Base-by-base conservation (phyloP, 169 alveolate genomes). In the Plasmodium gonderi region DNA sequence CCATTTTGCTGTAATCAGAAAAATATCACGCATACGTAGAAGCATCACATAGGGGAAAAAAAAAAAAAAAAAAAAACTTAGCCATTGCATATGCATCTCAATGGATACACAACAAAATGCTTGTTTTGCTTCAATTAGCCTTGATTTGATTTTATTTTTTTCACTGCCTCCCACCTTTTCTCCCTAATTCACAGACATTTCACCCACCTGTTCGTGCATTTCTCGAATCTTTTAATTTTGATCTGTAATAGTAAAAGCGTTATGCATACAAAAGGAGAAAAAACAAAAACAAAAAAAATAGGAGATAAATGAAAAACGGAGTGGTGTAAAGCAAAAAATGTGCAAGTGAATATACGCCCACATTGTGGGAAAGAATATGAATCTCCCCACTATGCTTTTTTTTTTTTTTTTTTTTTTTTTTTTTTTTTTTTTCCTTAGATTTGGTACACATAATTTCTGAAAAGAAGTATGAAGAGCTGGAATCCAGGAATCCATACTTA, bases 141-240 rank as follows among this genome's bases (percentile, higher is more conserved):
- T 64, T 64, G 4, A 8, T 23, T 20, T 7, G 12, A 49, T 47
- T 67, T 23, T 44, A 26, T 91, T 17, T 45, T 91, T 72, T 76
- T n/a, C n/a, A n/a, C n/a, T n/a, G n/a, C n/a, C n/a, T n/a, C n/a
- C n/a, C n/a, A n/a, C n/a, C n/a, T n/a, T 68, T 79, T 12, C 12
- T 31, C 31, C 67, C 76, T 31, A 38, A 75, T 64, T 80, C 17
- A 14, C 40, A 80, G 93, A 67, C 93, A 87, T 33, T 87, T 75
- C 36, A 87, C 93, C 45, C 93, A 87, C 44, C 45, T 87, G 89
- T 87, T 60, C 17, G 51, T 87, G 33, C 93, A 87, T 68, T 87
- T 75, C 51, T 31, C 31, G 26, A 87, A 87, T 44, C 90, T 87
- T 75, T 49, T 12, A 20, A 87, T 87, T 11, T 76, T 87, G 64